Conservation (phyloP, 148 eudicot species). For the Silene latifolia region DNA sequence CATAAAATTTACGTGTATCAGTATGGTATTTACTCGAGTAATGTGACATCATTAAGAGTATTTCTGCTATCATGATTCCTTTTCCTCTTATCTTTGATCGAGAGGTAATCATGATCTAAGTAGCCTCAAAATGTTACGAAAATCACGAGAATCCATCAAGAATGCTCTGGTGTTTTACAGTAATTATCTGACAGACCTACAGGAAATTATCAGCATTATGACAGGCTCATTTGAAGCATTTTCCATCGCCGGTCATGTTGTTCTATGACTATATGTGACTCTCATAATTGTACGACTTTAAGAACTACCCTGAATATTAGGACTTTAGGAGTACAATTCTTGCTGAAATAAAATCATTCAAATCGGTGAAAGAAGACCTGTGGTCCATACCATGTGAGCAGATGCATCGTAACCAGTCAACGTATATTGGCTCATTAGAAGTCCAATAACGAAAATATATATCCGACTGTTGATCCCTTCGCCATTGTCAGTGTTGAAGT, state of each 20-base stretch:
- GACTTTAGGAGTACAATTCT: no score
- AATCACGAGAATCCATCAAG: background rate
- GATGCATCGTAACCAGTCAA: slow-evolving; percentile 92
- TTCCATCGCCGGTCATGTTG: no score
- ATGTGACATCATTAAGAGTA: no score
- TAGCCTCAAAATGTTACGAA: background rate
- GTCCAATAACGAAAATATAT: slow-evolving; percentile 86
- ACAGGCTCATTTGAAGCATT: background rate
- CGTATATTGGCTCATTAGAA: slow-evolving; percentile 94
- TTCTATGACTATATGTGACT: background rate
- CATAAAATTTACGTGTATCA: background rate
- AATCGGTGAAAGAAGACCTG: slow-evolving; percentile 3
- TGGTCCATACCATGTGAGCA: slow-evolving; percentile 72
- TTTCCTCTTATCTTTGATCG: background rate
- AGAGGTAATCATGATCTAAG: background rate
- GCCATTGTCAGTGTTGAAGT: slow-evolving; percentile 75
- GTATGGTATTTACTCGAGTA: no score
- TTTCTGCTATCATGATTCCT: background rate
- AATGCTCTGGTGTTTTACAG: slow-evolving; percentile 4
- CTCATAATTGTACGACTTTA: background rate
- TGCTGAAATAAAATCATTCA: background rate
- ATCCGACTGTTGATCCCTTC: slow-evolving; percentile 56
- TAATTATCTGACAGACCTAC: background rate
- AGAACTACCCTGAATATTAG: background rate
- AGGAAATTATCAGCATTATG: no score